A percentile compares a stretch with the other conserved stretches of the same genome.
Conservation (phyloP, 305 asterid species). For the Coffea humblotiana region DNA sequence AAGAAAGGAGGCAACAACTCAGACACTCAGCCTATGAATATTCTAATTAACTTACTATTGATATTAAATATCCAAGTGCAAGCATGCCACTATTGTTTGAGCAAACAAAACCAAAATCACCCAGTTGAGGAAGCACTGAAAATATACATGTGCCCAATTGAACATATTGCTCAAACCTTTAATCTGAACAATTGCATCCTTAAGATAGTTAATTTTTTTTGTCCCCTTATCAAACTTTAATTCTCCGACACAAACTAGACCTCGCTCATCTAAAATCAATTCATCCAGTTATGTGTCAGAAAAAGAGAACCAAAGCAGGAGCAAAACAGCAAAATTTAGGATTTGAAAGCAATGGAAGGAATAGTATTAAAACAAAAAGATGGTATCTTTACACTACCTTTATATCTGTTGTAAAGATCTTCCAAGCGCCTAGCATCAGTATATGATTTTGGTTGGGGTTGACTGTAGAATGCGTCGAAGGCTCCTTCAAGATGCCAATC, state of each 20-base stretch:
- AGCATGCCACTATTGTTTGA: neutral
- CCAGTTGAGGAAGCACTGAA: neutral
- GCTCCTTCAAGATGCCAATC: conserved; percentile 99
- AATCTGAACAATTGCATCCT: neutral
- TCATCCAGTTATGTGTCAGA: neutral
- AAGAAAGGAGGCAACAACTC: neutral
- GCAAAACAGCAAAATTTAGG: neutral
- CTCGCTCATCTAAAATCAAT: neutral
- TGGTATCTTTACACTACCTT: conserved; percentile 43
- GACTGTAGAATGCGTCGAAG: conserved; percentile 87
- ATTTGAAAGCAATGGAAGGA: conserved; percentile 2
- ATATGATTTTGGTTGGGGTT: conserved; percentile 66
- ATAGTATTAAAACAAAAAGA: neutral
- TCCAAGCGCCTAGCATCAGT: conserved; percentile 88
- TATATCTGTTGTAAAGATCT: conserved; percentile 92
- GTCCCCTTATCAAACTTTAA: neutral
- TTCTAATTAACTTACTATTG: neutral
- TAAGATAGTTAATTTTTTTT: neutral
- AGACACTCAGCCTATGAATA: neutral
- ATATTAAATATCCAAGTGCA: neutral
- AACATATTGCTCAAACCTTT: neutral
- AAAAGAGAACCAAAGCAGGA: neutral
- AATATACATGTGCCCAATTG: neutral
- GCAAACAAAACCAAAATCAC: neutral
- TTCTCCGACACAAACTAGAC: neutral